These are phyloP conservation scores for Melampsora larici-populina DNA, from an alignment of 1,284 basidiomycete genomes.

Conservation along the genomic window DNA sequence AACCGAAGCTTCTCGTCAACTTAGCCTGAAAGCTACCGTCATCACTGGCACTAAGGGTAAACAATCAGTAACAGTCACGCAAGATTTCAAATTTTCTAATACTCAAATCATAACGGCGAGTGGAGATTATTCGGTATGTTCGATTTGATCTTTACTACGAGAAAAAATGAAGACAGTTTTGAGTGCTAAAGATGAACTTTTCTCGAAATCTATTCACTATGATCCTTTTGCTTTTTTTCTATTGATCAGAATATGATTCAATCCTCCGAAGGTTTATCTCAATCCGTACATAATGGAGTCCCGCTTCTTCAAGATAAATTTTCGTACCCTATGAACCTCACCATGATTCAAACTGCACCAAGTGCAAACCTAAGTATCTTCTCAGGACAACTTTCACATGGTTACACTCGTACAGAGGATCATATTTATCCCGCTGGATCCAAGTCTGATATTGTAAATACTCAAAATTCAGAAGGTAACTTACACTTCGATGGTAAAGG, in stretches of 20 bases:
- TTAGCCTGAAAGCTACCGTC: slow-evolving; percentile 8
- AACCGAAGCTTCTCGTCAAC: slow-evolving; percentile 12
- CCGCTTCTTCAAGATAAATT: slow-evolving; percentile 10
- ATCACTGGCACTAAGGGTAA: slow-evolving; percentile 13
- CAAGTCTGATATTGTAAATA: slow-evolving; percentile 13
- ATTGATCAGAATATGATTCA: neutral
- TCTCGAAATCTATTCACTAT: no score
- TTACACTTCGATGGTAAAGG: slow-evolving; percentile 13
- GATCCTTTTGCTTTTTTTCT: no score
- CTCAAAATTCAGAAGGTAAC: slow-evolving; percentile 13
- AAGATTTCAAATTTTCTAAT: no score
- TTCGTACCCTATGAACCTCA: slow-evolving; percentile 22
- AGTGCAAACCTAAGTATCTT: neutral
- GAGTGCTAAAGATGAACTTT: no score
- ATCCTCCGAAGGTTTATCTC: neutral
- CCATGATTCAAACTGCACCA: neutral
- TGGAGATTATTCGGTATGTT: no score
- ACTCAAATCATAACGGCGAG: no score
- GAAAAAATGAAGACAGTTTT: no score
- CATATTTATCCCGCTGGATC: neutral
- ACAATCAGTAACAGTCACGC: no score
- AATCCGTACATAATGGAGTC: slow-evolving; percentile 10
- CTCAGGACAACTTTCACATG: slow-evolving; percentile 8
- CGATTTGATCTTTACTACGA: no score
- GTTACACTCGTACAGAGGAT: slow-evolving; percentile 5